A percentile compares a stretch with the other conserved stretches of the same genome.
phyloP scores from a whole-genome alignment of 2,329 filamentous ascomycete species.

The Rutstroemia sydowiana region DNA sequence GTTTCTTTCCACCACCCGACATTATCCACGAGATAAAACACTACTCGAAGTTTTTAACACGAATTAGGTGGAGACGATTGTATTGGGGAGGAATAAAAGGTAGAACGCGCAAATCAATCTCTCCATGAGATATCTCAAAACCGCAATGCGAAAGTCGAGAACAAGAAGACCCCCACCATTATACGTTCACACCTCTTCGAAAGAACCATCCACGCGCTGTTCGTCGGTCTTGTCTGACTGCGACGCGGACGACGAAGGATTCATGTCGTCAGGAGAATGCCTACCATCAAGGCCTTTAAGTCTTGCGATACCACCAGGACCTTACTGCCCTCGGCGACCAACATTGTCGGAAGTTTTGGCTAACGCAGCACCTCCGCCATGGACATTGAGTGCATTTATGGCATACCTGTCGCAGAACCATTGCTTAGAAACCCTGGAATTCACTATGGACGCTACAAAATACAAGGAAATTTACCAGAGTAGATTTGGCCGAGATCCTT shows the following conservation, averaged over 20 bases:
- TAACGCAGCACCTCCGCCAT: conserved; percentile 79
- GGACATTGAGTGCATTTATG: conserved; percentile 89
- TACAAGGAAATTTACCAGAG: conserved; percentile 52
- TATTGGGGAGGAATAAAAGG: conserved; percentile 9
- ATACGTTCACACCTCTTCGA: conserved; percentile 22
- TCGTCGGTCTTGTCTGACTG: conserved; percentile 32
- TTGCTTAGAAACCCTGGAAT: conserved; percentile 92
- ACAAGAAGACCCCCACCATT: conserved; percentile 27
- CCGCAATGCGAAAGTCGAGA: conserved; percentile 31
- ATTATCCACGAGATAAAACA: conserved; percentile 4
- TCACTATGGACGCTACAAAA: conserved; percentile 86
- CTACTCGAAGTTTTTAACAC: not conserved
- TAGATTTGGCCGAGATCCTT: conserved; percentile 37
- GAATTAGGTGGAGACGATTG: not conserved
- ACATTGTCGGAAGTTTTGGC: conserved; percentile 81
- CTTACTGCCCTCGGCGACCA: conserved; percentile 55
- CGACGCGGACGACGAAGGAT: conserved; percentile 42
- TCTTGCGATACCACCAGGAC: conserved; percentile 35
- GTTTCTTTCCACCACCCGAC: conserved; percentile 13
- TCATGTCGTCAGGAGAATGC: conserved; percentile 40
- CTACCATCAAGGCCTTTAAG: conserved; percentile 37
- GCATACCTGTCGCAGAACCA: conserved; percentile 95
- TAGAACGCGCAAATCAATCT: conserved; percentile 46
- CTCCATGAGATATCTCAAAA: conserved; percentile 36
- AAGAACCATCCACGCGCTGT: conserved; percentile 27